These are phyloP conservation scores for Aureobasidium sp. DNA, from an alignment of 2,329 filamentous ascomycete species.

Conservation along the genomic window DNA sequence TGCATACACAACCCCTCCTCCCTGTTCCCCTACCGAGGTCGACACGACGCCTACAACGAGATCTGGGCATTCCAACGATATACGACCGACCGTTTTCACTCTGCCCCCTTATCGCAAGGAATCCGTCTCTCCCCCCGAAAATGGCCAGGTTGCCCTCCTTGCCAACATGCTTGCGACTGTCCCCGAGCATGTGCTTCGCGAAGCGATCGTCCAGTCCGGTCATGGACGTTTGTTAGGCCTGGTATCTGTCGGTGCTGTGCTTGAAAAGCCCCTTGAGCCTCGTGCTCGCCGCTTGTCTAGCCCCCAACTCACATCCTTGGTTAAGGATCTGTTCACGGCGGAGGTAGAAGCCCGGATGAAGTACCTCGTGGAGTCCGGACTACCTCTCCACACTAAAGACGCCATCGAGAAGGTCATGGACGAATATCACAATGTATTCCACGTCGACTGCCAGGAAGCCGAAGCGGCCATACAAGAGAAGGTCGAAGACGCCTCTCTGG, in stretches of 20 bases:
- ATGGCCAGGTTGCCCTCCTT: not conserved
- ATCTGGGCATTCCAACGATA: not conserved
- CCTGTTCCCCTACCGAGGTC: not conserved
- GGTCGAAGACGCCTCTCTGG: constrained; percentile 1
- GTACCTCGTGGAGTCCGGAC: not conserved
- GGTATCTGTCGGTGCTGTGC: not conserved
- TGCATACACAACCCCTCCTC: not conserved
- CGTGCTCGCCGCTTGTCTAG: not conserved
- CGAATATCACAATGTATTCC: not conserved
- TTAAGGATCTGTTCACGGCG: not conserved
- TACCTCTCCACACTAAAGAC: not conserved
- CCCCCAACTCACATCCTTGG: not conserved
- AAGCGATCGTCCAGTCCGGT: not conserved
- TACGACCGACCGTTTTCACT: not conserved
- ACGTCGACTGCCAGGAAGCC: not conserved
- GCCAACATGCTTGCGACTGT: constrained; percentile 1
- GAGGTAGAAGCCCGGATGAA: not conserved
- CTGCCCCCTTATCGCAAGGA: not conserved
- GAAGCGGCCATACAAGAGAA: not conserved
- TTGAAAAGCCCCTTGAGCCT: not conserved
- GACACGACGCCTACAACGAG: not conserved
- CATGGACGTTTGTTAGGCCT: not conserved
- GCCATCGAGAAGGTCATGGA: constrained; percentile 1
- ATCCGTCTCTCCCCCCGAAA: not conserved
- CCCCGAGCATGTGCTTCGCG: not conserved